Evolutionary conservation across 306 rosid genomes (phyloP), one percentile per base, ranked within the genome.

Genomic region (Cicer arietinum): DNA sequence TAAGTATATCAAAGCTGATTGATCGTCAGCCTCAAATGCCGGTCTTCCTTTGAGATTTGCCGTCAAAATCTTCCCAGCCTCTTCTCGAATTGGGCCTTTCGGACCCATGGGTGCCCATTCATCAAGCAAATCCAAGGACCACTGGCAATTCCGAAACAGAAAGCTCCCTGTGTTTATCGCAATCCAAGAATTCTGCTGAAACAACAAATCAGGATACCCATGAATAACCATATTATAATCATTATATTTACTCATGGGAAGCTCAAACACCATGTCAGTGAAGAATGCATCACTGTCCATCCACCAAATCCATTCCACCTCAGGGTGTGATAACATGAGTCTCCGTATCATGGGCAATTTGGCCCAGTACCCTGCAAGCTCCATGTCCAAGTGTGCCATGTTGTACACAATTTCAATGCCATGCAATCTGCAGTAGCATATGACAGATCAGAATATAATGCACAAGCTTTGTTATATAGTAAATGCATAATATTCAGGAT

Each of bases 281-380:
- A 94, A 94, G 68, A 94, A 80, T 0, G 98, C 98, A 77, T 94
- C 98, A 73, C 99, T 95, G 46, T 95, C 99, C 98, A 94, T 90
- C 98, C 98, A 94, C 98, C 98, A 94, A 86, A 94, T 94, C 98
- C 98, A 94, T 78, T 94, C 97, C 7, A 94, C 98, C 70, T 94
- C 98, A 0, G 97, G 97, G 53, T 94, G 98, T 1, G 98, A 91
- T 72, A 94, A 52, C 98, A 91, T 94, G 73, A 94, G 54, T 75
- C 90, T 82, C 71, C 98, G 51, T 68, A 94, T 84, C 91, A 94
- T 84, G 0, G 98, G 98, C 90, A 94, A 73, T 75, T 94, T 94
- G 7, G 98, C 94, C 98, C 98, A 94, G 64, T 94, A 94, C 7
- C 98, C 98, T 47, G 98, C 96, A 10, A 94, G 97, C 44, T 94